Base-by-base conservation (phyloP, 805 yeast species). In the Saccharomycopsis fibuligera region DNA sequence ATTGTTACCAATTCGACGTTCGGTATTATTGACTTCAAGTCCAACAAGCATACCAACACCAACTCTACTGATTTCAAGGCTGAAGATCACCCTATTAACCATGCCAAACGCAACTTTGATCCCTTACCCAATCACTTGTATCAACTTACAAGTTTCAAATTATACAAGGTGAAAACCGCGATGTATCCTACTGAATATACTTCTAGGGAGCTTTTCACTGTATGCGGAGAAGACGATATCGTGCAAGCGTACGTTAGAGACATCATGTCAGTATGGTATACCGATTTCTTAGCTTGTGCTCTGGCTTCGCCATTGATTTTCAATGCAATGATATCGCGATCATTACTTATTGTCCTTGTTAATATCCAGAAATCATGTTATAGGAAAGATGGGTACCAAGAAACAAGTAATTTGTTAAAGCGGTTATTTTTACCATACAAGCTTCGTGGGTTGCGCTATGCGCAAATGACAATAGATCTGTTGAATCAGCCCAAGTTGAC, bases 331-430 rank as follows among this genome's bases (percentile, higher is more conserved):
- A 49, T 49, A 14, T 25, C 46, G 12, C 35, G 49, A 33, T 22
- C 47, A n/a, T 12, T 41, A 2, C 21, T 31, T 16, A 23, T 49
- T 12, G 12, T 49, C 16, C 16, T 41, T 4, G 42, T 25, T 16
- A 41, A 47, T 19, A 16, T 41, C 21, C 38, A 47, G n/a, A 47
- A 41, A 25, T 3, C 9, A 3, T 36, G 41, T 23, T 47, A 47
- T 30, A 17, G 19, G n/a, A 89, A 80, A 61, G 68, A 72, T 29
- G 93, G 87, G 53, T 86, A 83, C 58, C 82, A 80, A 47, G 79
- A 84, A 54, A 74, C 78, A 5, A 99, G 99, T 36, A 99, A 93
- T 67, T 71, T 93, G 50, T 14, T 44, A 19, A 33, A 35, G 21
- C 16, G 23, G 30, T n/a, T 35, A 12, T 21, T 44, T 17, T 25